Percentiles rank a stretch among this genome's conserved stretches.
Evolutionary conservation across 345 rosid genomes (phyloP).

Genomic region (Mangifera indica): DNA sequence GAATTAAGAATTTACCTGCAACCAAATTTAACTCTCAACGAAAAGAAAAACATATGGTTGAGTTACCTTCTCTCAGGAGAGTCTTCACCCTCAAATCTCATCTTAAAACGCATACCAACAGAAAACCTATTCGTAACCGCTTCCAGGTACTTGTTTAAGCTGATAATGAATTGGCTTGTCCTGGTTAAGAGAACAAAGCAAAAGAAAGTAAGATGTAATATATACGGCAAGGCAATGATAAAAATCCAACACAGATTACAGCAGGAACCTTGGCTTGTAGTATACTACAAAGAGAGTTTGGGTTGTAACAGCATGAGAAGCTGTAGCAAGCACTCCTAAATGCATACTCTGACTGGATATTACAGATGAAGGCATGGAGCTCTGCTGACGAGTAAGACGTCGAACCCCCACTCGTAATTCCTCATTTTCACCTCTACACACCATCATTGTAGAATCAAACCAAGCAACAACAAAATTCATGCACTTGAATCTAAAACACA

Average conservation of each 20-base stretch:
- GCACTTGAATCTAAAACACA: neutral
- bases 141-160: constrained; percentile 57
- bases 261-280: constrained; percentile 66
- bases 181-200: constrained; percentile 32
- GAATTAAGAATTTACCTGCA: neutral
- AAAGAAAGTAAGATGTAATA: neutral
- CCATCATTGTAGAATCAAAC: constrained; percentile 2
- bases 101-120: constrained; percentile 69
- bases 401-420: constrained; percentile 68
- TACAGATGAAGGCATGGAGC: constrained; percentile 59
- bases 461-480: constrained; percentile 6
- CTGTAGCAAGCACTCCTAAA: constrained; percentile 81
- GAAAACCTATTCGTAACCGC: constrained; percentile 44
- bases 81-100: constrained; percentile 84
- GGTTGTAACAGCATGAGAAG: constrained; percentile 65
- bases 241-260: neutral
- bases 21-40: neutral
- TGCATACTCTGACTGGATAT: constrained; percentile 85
- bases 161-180: constrained; percentile 61
- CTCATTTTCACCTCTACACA: constrained; percentile 50
- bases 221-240: neutral
- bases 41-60: neutral
- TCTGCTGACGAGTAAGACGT: constrained; percentile 50
- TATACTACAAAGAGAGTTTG: constrained; percentile 61
- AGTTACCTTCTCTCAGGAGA: constrained; percentile 65